These are phyloP conservation scores for Solanum microdontum DNA, from an alignment of 257 asterid genomes.

Conservation along the genomic window DNA sequence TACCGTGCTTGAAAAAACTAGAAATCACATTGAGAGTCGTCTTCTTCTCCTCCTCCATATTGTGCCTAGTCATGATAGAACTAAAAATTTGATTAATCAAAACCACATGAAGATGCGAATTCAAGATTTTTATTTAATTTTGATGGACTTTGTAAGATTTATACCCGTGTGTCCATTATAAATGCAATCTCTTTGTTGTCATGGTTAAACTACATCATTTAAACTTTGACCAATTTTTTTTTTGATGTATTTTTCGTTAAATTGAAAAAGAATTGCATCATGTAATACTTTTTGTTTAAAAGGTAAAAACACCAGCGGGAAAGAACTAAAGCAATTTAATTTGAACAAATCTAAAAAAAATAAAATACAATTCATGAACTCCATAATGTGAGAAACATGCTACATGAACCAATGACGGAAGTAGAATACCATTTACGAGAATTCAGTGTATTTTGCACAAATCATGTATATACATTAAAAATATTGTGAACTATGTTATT, in stretches of 20 bases:
- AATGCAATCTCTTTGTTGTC: background rate
- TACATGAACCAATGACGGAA: background rate
- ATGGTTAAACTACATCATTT: background rate
- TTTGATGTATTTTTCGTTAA: background rate
- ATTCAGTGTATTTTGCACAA: background rate
- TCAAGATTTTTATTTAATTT: background rate
- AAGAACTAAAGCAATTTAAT: background rate
- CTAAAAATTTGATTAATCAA: background rate
- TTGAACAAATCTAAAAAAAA: background rate
- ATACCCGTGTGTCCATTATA: background rate
- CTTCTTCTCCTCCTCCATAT: background rate
- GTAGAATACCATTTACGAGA: background rate
- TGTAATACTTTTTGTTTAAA: background rate
- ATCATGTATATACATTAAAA: background rate
- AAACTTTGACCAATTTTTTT: background rate
- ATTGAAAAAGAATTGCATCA: background rate
- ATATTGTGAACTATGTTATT: background rate
- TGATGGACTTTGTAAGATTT: background rate
- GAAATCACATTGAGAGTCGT: background rate
- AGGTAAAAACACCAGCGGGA: background rate
- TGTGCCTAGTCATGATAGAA: background rate
- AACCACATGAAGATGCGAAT: rapidly evolving
- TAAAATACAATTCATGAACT: background rate
- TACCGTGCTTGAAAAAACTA: background rate
- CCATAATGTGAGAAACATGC: background rate